Evolutionary conservation across 495 filamentous ascomycete genomes (phyloP).

Genomic region (Bombardia bombarda): DNA sequence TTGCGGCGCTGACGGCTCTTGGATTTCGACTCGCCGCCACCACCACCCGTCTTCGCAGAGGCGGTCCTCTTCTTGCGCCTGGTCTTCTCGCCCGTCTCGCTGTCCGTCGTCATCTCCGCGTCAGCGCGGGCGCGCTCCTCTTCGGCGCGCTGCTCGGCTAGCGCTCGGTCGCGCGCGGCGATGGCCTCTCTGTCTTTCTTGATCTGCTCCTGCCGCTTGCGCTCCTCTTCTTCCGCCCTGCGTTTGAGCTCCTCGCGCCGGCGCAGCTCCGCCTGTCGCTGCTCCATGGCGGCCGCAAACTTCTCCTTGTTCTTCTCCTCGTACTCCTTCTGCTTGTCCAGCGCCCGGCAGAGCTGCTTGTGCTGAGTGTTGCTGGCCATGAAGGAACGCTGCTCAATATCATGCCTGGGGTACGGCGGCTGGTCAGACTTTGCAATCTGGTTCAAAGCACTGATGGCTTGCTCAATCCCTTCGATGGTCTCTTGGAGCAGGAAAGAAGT

Average conservation of each 20-base stretch:
- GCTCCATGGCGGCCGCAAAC: constrained; percentile 63
- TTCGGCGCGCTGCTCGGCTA: constrained; percentile 60
- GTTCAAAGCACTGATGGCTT: constrained; percentile 72
- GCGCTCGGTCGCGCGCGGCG: constrained; percentile 61
- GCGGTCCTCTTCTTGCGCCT: constrained; percentile 66
- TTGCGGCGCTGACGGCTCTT: constrained; percentile 7
- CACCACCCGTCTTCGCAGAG: constrained; percentile 1
- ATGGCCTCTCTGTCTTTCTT: constrained; percentile 75
- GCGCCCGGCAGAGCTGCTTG: constrained; percentile 76
- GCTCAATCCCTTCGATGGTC: constrained; percentile 77
- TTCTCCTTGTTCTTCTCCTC: constrained; percentile 88
- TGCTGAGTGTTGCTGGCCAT: constrained; percentile 94
- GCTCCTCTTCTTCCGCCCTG: constrained; percentile 53
- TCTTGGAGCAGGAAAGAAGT: constrained; percentile 69
- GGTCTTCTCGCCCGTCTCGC: constrained; percentile 66
- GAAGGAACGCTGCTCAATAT: constrained; percentile 89
- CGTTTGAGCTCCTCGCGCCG: constrained; percentile 61
- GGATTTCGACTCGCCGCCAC: constrained; percentile 8
- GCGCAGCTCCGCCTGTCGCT: constrained; percentile 67
- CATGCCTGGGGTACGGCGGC: constrained; percentile 81
- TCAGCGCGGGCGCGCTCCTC: constrained; percentile 62
- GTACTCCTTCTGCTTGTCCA: constrained; percentile 80
- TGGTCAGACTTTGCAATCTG: constrained; percentile 74
- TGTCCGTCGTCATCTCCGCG: constrained; percentile 66
- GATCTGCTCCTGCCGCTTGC: constrained; percentile 67